A percentile compares a stretch with the other conserved stretches of the same genome.
These are phyloP conservation scores for Choanephora cucurbitarum DNA, from an alignment of 371 early-diverging fungal genomes.

Conservation along the genomic window DNA sequence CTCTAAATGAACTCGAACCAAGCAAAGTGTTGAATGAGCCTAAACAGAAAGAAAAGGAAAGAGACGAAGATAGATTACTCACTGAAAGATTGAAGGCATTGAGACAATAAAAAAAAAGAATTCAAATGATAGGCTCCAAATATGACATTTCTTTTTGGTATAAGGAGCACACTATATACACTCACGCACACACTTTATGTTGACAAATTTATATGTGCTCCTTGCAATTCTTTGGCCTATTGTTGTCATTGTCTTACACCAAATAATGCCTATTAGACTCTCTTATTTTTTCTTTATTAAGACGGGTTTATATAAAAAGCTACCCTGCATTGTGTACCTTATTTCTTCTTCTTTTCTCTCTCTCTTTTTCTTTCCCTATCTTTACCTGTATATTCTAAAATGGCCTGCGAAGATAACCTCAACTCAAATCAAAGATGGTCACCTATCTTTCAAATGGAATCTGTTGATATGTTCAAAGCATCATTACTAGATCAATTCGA, in stretches of 20 bases:
- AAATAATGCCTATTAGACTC: no score
- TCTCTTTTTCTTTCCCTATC: not conserved
- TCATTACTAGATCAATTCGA: constrained; percentile 5
- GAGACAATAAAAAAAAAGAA: constrained; percentile 32
- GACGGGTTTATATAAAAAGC: not conserved
- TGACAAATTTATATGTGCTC: not conserved
- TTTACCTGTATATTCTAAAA: not conserved
- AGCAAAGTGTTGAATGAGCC: constrained; percentile 34
- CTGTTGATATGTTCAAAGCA: not conserved
- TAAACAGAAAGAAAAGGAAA: constrained; percentile 26
- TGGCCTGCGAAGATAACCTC: not conserved
- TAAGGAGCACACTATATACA: not conserved
- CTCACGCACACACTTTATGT: not conserved
- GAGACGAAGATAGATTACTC: constrained; percentile 32
- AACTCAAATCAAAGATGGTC: not conserved
- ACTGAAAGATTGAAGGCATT: constrained; percentile 40
- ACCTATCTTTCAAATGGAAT: constrained; percentile 1
- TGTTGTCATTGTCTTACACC: not conserved
- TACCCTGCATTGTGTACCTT: not conserved
- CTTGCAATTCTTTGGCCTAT: not conserved
- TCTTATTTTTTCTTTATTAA: no score
- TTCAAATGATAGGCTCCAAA: not conserved
- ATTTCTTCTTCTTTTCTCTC: not conserved
- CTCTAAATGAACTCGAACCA: constrained; percentile 55
- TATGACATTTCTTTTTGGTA: not conserved